phyloP scores from a whole-genome alignment of 2,329 filamentous ascomycete genomes.

The Talaromyces sp. region DNA sequence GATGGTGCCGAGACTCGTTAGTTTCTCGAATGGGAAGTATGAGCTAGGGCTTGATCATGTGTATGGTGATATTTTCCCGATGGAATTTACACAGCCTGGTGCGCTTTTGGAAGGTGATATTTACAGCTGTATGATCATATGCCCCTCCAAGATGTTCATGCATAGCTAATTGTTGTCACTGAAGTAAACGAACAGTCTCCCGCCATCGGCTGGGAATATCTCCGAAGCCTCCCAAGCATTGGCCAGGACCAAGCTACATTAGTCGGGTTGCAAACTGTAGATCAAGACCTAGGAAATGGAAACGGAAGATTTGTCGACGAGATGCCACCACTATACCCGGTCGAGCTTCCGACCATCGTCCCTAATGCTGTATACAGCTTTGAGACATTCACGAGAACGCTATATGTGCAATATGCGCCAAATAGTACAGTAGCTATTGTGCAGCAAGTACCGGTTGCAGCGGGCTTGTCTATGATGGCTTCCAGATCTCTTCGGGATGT shows the following conservation, averaged over 20 bases:
- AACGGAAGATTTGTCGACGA: neutral
- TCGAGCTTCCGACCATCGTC: neutral
- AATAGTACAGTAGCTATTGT: neutral
- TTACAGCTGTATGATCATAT: neutral
- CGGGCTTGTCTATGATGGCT: neutral
- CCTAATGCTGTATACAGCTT: no score
- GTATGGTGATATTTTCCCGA: constrained; percentile 2
- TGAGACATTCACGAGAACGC: neutral
- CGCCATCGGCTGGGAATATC: constrained; percentile 9
- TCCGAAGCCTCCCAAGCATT: constrained; percentile 3
- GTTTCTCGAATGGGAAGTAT: neutral
- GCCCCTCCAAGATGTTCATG: neutral
- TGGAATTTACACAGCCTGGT: neutral
- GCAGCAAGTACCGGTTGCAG: neutral
- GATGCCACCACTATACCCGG: constrained; percentile 1
- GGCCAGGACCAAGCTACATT: neutral
- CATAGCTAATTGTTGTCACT: neutral
- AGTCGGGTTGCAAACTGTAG: neutral
- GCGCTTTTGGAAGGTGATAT: neutral
- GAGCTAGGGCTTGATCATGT: constrained; percentile 6
- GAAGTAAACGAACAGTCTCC: constrained; percentile 1
- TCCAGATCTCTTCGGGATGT: neutral
- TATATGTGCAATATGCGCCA: neutral
- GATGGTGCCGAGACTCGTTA: constrained; percentile 16
- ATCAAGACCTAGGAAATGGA: neutral